A percentile compares a stretch with the other conserved stretches of the same genome.
phyloP scores from a whole-genome alignment of 164 flowering plant species.

The Vitis labrusca region DNA sequence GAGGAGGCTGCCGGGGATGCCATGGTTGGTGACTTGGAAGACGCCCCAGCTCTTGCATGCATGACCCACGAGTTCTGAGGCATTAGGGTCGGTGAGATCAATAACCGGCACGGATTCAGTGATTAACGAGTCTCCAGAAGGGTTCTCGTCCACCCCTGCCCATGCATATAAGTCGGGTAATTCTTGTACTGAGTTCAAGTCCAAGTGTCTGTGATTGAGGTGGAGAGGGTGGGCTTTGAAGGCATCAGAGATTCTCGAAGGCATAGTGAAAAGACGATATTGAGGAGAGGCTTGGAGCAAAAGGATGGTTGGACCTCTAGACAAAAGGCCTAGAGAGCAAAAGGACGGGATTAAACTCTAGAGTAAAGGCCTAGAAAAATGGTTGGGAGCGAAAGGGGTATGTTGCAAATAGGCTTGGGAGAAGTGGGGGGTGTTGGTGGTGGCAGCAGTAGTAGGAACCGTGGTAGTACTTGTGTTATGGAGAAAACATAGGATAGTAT shows the following conservation, averaged over 20 bases:
- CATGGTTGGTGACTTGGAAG: constrained; percentile 76
- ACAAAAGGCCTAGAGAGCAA: no score
- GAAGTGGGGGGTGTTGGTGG: no score
- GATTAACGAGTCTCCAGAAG: neutral
- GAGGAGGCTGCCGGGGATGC: constrained; percentile 43
- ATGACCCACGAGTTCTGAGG: constrained; percentile 42
- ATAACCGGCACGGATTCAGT: constrained; percentile 51
- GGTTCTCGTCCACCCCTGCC: constrained; percentile 29
- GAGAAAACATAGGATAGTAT: no score
- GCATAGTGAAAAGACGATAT: constrained; percentile 34
- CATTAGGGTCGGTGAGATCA: constrained; percentile 52
- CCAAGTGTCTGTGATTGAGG: constrained; percentile 34
- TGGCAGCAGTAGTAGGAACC: no score
- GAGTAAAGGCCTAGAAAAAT: no score
- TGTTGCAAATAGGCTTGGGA: no score
- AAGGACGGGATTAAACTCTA: no score
- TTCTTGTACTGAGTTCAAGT: constrained; percentile 54
- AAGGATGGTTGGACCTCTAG: neutral
- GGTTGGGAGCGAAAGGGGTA: no score
- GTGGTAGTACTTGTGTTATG: no score
- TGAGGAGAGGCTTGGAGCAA: neutral
- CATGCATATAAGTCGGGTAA: constrained; percentile 75
- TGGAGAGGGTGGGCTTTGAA: constrained; percentile 41
- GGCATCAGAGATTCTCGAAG: constrained; percentile 48
- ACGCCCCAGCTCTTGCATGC: constrained; percentile 89